Evolutionary conservation across 805 yeast genomes (phyloP), one percentile per base, ranked within the genome.

Genomic region (Sugiyamaella chiloensis): DNA sequence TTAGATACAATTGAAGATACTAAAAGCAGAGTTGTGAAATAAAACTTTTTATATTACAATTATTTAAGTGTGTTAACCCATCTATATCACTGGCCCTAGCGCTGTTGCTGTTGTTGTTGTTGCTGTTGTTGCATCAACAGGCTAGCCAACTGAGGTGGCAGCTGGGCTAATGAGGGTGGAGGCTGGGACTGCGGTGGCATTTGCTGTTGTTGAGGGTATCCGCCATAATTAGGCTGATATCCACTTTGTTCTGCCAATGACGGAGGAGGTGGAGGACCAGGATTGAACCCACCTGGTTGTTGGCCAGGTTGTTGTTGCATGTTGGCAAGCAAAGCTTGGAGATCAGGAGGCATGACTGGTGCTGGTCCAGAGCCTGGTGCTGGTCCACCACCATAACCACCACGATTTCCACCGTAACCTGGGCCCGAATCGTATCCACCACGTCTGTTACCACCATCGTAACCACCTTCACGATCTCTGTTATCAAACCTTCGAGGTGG

Each of bases 221-320:
- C 17, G 5, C 19, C 21, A 12, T 34, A 19, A 8, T 16, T 16
- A 26, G 29, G 29, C 11, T 26, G 29, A n/a, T n/a, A n/a, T n/a
- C n/a, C n/a, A n/a, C n/a, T n/a, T 11, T 26, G 29, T 16, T 21
- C 37, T 14, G 37, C 37, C 7, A 34, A 19, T 21, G 37, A 34
- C 12, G 34, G 34, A n/a, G 34, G 34, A 12, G 37, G 37, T 34
- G 37, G 37, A 5, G 37, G 37, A 5, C 21, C 21, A 4, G 37
- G 37, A 12, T 21, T 21, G 3, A 12, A 12, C 5, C 19, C 14
- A 16, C 21, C 3, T 5, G 16, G 9, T 16, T 34, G n/a, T 45
- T 43, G 24, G 24, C 37, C 35, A 14, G 35, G 46, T 34, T 40
- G 46, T 29, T 52, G 56, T 27, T 47, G 54, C 52, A 49, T 53